Evolutionary conservation across 2,329 filamentous ascomycete genomes (phyloP).

Genomic region (Pyrenophora teres): DNA sequence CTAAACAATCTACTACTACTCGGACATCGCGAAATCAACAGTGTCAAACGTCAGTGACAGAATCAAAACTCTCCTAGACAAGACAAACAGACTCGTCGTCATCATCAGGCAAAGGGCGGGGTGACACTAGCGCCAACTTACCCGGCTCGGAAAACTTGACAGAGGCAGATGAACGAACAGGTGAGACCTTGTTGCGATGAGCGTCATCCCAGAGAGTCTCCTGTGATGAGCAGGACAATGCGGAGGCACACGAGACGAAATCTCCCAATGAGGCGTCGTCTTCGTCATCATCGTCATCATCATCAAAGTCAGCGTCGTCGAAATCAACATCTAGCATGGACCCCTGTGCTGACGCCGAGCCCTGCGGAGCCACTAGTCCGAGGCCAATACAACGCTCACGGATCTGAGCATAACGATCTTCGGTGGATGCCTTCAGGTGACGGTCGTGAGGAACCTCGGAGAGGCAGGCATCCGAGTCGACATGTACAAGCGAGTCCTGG

Average conservation of each 20-base stretch:
- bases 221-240: too few species aligned
- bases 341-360: not conserved
- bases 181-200: not conserved
- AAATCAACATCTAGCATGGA: not conserved
- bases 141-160: slow-evolving; percentile 1
- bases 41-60: not conserved
- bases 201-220: too few species aligned
- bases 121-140: slow-evolving; percentile 1
- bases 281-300: too few species aligned
- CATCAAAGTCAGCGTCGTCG: not conserved
- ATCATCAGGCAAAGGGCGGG: not conserved
- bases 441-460: too few species aligned
- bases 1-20: not conserved
- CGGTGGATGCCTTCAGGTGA: too few species aligned
- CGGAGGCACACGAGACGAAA: too few species aligned
- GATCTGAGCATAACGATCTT: too few species aligned
- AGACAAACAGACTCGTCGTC: not conserved
- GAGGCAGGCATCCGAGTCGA: not conserved
- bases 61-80: not conserved
- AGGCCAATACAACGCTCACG: not conserved
- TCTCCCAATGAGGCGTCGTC: too few species aligned
- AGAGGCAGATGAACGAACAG: not conserved
- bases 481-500: not conserved
- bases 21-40: not conserved
- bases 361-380: not conserved